Evolutionary conservation across 1,284 basidiomycete species (phyloP), one percentile per base, ranked within the genome.

Genomic region (Ceratobasidium papillatum): DNA sequence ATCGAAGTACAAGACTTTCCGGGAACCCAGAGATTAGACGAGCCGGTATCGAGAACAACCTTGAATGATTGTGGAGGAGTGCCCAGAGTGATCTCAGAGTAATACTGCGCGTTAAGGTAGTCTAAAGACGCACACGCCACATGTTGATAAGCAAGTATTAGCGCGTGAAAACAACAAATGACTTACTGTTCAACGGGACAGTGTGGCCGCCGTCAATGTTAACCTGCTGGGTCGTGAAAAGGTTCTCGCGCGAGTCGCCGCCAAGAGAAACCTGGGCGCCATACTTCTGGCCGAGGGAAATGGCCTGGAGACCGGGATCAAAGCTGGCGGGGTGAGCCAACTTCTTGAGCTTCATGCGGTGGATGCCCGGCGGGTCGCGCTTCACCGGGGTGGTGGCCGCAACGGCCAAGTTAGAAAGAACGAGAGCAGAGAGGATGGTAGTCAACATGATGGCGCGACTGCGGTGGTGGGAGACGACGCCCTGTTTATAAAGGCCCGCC

Each of bases 71-170:
- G 95, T 64, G 94, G 86, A 14, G 95, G 95, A 1, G 86, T 87
- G 17, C 95, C 97, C 73, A 99, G 82, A 11, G 85, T 83, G 78
- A 99, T 97, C 78, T 96, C 93, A 45, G 95, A 89, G 82, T 89
- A 99, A 85, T 99, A 99, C 84, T 99, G 97, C 34, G 97, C 96
- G 81, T 99, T 99, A 89, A 98, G 90, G 85, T 95, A 99, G 87
- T 99, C 96, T 89, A 77, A 71, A 22, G 54, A 72, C 51, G 49
- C 30, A 64, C 73, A 25, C 52, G 47, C 56, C 74, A 45, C 54
- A 62, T 74, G 59, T 47, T 47, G 47, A 69, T 62, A 56, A 58
- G 68, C 45, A 61, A 41, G 43, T 22, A 71, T 64, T 52, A 68
- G 64, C 64, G 30, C 62, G 43, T 38, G 27, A 74, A 17, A 36